phyloP scores from a whole-genome alignment of 495 filamentous ascomycete species.

The Penicillium steckii region DNA sequence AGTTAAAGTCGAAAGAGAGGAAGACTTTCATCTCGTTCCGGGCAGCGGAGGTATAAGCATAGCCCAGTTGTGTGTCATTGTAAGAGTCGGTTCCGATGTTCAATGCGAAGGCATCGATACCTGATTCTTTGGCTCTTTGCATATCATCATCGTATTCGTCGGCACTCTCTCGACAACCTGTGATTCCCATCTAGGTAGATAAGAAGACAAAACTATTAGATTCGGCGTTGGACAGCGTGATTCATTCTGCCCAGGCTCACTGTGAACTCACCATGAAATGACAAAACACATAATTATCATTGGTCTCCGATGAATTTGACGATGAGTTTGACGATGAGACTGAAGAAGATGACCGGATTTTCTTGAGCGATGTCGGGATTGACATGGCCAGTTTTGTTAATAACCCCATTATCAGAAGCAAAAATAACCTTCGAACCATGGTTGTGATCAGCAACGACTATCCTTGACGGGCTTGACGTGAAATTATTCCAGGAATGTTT shows the following conservation, averaged over 20 bases:
- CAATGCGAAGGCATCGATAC: slow-evolving; percentile 61
- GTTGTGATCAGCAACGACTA: no score
- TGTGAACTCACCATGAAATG: slow-evolving; percentile 56
- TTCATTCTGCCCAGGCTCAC: not conserved
- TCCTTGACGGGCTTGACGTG: no score
- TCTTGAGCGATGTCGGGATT: not conserved
- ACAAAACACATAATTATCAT: slow-evolving; percentile 50
- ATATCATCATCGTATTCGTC: slow-evolving; percentile 58
- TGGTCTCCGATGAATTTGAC: not conserved
- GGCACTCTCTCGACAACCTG: slow-evolving; percentile 46
- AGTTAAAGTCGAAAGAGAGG: slow-evolving; percentile 63
- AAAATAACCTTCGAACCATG: not conserved
- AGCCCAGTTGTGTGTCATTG: slow-evolving; percentile 52
- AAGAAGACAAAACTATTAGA: no score
- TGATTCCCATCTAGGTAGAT: slow-evolving; percentile 49
- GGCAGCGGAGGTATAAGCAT: slow-evolving; percentile 57
- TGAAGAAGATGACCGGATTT: not conserved
- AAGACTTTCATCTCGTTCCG: slow-evolving; percentile 60
- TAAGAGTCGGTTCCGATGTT: slow-evolving; percentile 56
- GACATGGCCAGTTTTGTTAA: not conserved
- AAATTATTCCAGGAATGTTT: no score
- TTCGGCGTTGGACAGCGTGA: no score
- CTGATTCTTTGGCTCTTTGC: slow-evolving; percentile 49
- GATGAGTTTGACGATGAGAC: not conserved
- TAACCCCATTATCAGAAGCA: not conserved